phyloP scores from a whole-genome alignment of 2,329 filamentous ascomycete species.

The Talaromyces piceae region DNA sequence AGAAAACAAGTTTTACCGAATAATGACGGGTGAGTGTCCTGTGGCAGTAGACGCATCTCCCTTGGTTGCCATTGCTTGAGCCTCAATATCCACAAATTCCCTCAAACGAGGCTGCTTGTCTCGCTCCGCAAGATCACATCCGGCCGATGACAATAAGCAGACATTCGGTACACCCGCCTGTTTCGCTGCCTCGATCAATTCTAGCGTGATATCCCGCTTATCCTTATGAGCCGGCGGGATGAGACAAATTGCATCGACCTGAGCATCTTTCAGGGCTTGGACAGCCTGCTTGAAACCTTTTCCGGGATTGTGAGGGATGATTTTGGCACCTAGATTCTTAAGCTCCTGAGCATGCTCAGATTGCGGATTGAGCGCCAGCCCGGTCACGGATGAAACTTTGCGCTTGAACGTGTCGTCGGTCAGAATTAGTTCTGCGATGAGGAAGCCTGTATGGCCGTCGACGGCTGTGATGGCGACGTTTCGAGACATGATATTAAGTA shows the following conservation, averaged over 20 bases:
- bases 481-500: too few relatives aligned
- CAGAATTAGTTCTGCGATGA: slow-evolving; percentile 45
- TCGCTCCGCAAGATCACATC: slow-evolving; percentile 45
- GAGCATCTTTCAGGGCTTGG: slow-evolving; percentile 34
- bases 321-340: slow-evolving; percentile 33
- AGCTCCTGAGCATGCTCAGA: slow-evolving; percentile 36
- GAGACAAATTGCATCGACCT: slow-evolving; percentile 44
- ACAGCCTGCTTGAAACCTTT: slow-evolving; percentile 33
- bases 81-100: slow-evolving; percentile 47
- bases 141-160: slow-evolving; percentile 42
- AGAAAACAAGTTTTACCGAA: slow-evolving; percentile 29
- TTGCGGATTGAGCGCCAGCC: slow-evolving; percentile 35
- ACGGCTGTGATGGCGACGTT: slow-evolving; percentile 44
- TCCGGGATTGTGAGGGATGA: slow-evolving; percentile 39
- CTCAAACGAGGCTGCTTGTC: slow-evolving; percentile 43
- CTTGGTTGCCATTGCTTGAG: slow-evolving; percentile 36
- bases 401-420: slow-evolving; percentile 36
- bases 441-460: slow-evolving; percentile 46
- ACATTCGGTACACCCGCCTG: slow-evolving; percentile 41
- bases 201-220: slow-evolving; percentile 40
- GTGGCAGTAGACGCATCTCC: slow-evolving; percentile 33
- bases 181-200: slow-evolving; percentile 41
- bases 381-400: slow-evolving; percentile 36
- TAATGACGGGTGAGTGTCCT: slow-evolving; percentile 41
- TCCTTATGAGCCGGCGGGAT: slow-evolving; percentile 42